Evolutionary conservation across 139 green algal genomes (phyloP), one percentile per base, ranked within the genome.

Genomic region (Tetradesmus lagerheimii): DNA sequence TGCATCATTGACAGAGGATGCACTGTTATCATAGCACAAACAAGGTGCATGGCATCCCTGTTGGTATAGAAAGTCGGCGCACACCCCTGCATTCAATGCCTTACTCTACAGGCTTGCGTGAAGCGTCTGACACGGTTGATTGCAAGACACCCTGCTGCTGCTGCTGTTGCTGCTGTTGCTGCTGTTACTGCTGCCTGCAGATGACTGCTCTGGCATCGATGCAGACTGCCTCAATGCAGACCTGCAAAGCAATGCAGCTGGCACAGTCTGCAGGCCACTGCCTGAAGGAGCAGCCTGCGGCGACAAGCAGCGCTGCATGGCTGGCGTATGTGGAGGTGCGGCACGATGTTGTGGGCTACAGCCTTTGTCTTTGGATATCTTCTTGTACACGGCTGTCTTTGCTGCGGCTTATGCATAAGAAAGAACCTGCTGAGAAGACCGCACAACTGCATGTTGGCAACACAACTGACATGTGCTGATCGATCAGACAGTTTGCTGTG

Each of bases 181-280:
- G 34, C 31, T 71, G 23, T 25, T 6, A 4, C n/a, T 78, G 31
- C 67, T 78, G n/a, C 29, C 20, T 81, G 76, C 78, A 91, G 87
- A 91, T 41, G 38, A 82, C 3, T 91, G 87, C 37, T 43, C 87
- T 71, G 87, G 87, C 50, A 67, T 91, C 16, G 34, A 86, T 1
- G 62, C 29, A 29, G 29, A 57, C 12, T 91, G 87, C 87, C 23
- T 91, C 8, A 80, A 82, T 25, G 27, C 5, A 25, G 87, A 91
- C 57, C 37, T 91, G 25, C 47, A 80, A 14, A 77, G 38, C 23
- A 67, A 67, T 29, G 23, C 53, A 20, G 29, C 37, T 41, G 87
- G 78, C 16, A 82, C 34, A 50, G 14, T 20, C 18, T 91, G 87
- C 34, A 38, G 31, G 29, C 14, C 78, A 16, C 78, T 91, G 62